A percentile compares a stretch with the other conserved stretches of the same genome.
Conservation (phyloP, 208 protist species). For the Leishmania amazonensis region DNA sequence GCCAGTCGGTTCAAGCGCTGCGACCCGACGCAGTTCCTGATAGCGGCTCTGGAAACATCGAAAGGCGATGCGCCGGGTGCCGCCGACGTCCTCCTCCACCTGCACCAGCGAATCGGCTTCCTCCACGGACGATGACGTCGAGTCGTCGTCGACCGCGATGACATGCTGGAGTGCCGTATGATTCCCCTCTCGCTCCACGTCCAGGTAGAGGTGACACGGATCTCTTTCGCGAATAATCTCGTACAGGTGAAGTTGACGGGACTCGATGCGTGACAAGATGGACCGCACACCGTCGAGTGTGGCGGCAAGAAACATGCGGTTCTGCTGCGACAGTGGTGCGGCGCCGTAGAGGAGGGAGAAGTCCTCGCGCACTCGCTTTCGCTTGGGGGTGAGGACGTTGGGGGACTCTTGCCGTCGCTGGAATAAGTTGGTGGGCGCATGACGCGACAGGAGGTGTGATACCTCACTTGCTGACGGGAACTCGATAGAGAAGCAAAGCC, state of each 20-base stretch:
- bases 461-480: constrained; percentile 71
- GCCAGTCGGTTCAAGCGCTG: constrained; percentile 15
- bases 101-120: constrained; percentile 16
- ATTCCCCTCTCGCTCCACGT: constrained; percentile 78
- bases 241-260: constrained; percentile 78
- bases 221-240: constrained; percentile 77
- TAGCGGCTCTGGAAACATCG: constrained; percentile 16
- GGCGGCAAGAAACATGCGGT: constrained; percentile 75
- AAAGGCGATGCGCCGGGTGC: constrained; percentile 8
- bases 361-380: constrained; percentile 40
- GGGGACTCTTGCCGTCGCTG: neutral
- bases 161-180: constrained; percentile 26
- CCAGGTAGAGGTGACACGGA: constrained; percentile 85
- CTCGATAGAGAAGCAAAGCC: constrained; percentile 84
- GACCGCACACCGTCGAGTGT: constrained; percentile 35
- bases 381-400: neutral
- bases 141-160: constrained; percentile 29
- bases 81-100: constrained; percentile 8
- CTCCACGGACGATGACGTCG: constrained; percentile 21
- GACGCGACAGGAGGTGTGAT: constrained; percentile 39
- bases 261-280: constrained; percentile 42
- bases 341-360: constrained; percentile 71
- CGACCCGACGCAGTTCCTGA: constrained; percentile 14
- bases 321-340: constrained; percentile 61
- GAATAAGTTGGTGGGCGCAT: constrained; percentile 20